These are phyloP conservation scores for Carex arenaria DNA, from an alignment of 202 grass and related monocot species.

Conservation along the genomic window DNA sequence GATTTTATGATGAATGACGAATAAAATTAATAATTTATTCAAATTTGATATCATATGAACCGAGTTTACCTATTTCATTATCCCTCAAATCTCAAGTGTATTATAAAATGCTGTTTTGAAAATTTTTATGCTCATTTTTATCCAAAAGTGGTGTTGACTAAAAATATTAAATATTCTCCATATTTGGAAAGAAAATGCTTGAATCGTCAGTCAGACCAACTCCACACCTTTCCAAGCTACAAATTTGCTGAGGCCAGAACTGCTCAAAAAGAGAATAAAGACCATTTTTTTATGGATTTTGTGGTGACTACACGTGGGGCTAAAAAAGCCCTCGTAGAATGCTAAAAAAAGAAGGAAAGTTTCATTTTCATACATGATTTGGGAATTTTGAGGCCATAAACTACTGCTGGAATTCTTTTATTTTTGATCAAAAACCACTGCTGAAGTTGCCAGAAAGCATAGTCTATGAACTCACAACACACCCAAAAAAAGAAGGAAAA, in stretches of 20 bases:
- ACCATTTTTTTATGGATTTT: not conserved
- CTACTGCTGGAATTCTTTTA: not conserved
- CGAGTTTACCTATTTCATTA: not conserved
- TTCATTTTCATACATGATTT: not conserved
- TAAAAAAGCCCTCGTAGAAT: not conserved
- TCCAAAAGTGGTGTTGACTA: not conserved
- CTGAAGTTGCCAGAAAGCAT: not conserved
- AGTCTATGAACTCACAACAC: not conserved
- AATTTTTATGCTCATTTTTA: not conserved
- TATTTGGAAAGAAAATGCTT: not conserved
- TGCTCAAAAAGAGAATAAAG: not conserved
- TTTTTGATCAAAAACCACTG: no score
- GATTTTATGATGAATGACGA: no score
- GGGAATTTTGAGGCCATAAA: not conserved
- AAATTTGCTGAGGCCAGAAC: not conserved
- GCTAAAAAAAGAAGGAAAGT: not conserved
- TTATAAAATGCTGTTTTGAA: not conserved
- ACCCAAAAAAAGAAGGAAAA: not conserved
- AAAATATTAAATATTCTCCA: not conserved
- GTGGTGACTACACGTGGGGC: not conserved
- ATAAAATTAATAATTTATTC: no score
- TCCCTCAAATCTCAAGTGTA: not conserved
- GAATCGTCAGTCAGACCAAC: not conserved
- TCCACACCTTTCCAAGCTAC: not conserved
- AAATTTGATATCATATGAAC: not conserved